Percentiles rank a stretch among this genome's conserved stretches.
Conservation (phyloP, 768 basidiomycete species). For the Leucosporidium scottii region DNA sequence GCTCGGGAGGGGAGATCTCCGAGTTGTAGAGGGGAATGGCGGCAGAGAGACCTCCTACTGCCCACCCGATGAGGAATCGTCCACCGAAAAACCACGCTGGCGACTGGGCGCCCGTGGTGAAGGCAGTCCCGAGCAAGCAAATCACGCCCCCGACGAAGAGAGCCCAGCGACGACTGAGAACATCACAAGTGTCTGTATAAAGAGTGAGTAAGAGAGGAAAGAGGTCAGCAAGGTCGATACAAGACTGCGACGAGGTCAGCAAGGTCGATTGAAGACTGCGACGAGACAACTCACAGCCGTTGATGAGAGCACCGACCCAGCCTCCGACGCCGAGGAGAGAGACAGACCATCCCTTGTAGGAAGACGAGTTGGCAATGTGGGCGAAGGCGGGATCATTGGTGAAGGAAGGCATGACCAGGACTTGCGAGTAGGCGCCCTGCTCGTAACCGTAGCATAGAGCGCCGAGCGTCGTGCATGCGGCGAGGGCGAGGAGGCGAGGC, state of each 20-base stretch:
- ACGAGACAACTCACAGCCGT: not conserved
- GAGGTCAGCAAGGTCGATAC: too few species aligned
- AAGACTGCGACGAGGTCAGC: too few species aligned
- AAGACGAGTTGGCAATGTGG: not conserved
- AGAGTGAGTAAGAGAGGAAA: too few species aligned
- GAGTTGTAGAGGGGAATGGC: not conserved
- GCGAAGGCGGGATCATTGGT: not conserved
- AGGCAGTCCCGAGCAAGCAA: not conserved
- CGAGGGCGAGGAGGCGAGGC: not conserved
- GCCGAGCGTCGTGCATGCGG: not conserved
- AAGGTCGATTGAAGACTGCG: too few species aligned
- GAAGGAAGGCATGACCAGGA: slow-evolving; percentile 1
- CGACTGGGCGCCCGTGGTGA: not conserved
- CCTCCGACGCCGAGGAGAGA: not conserved
- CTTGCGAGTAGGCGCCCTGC: not conserved
- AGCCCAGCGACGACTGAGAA: not conserved
- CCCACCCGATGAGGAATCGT: not conserved
- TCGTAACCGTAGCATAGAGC: not conserved
- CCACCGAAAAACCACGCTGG: not conserved
- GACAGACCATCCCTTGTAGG: not conserved
- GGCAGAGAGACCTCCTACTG: not conserved
- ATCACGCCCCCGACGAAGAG: not conserved
- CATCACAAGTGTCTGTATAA: not conserved
- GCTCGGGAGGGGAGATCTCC: not conserved
- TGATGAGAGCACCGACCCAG: not conserved